These are phyloP conservation scores for Gynandropsis gynandra DNA, from an alignment of 345 rosid genomes.

Conservation along the genomic window DNA sequence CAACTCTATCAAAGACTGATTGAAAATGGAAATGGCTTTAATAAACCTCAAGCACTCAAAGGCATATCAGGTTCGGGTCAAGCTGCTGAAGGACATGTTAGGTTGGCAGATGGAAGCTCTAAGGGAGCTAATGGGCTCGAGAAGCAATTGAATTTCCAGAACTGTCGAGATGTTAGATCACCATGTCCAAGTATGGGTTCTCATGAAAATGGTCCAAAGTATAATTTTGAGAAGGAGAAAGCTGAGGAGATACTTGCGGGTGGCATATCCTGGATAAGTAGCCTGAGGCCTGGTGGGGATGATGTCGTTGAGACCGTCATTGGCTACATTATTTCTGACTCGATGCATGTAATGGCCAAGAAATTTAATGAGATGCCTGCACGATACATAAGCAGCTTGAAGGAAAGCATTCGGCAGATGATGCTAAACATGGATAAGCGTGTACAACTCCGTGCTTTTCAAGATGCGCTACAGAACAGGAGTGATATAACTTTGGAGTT, in stretches of 20 bases:
- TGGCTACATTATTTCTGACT: conserved; percentile 62
- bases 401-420: conserved; percentile 68
- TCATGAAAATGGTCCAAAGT: conserved; percentile 55
- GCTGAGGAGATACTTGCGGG: conserved; percentile 49
- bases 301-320: conserved; percentile 65
- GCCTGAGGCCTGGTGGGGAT: conserved; percentile 54
- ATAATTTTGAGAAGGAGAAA: conserved; percentile 56
- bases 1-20: conserved; percentile 51
- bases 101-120: conserved; percentile 43
- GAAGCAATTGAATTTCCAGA: conserved; percentile 64
- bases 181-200: conserved; percentile 61
- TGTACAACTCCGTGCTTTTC: conserved; percentile 41
- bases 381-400: conserved; percentile 48
- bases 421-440: conserved; percentile 61
- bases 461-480: conserved; percentile 51
- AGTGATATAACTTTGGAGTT: conserved; percentile 56
- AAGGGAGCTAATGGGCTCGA: conserved; percentile 49
- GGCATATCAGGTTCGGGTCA: conserved; percentile 43
- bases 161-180: conserved; percentile 50
- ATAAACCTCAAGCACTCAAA: conserved; percentile 45
- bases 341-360: conserved; percentile 64
- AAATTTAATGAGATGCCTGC: conserved; percentile 72
- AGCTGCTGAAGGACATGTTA: conserved; percentile 34
- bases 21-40: conserved; percentile 61
- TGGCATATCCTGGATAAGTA: conserved; percentile 49